Base-by-base conservation (phyloP, 345 rosid genomes). In the Jatropha curcas region DNA sequence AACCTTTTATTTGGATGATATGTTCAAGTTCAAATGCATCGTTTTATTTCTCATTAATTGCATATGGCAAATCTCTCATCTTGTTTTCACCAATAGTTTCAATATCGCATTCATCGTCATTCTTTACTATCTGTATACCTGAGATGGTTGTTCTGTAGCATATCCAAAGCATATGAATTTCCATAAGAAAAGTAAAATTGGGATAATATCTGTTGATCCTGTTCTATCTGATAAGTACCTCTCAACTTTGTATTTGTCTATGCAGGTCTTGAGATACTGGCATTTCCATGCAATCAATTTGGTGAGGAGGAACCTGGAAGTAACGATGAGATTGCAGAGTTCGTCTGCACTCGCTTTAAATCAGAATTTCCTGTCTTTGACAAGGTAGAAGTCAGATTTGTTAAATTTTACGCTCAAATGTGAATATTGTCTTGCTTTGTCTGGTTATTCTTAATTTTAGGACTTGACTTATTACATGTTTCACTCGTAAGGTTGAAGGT, bases 221-320 rank as follows among this genome's bases (percentile, higher is more conserved):
- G 8, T 28, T 30, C 56, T 13, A 6, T 20, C 24, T 34, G 22
- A 12, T 4, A 45, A 16, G 12, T 24, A 59, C 19, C 58, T 48
- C 72, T 57, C 30, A 30, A 41, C 33, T 35, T 60, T 37, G 11
- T 43, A 41, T 27, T 28, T 56, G 13, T 58, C 65, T 4, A 28
- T 67, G 58, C 71, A 78, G 82, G 82, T 16, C 60, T 78, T 17
- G 71, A 78, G 41, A 69, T 78, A 57, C 27, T 78, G 67, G 82
- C 77, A 70, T 78, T 78, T 58, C 82, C 82, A 1, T 78, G 82
- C 78, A 78, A 78, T 74, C 82, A 78, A 70, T 78, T 78, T 78
- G 82, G 74, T 14, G 75, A 63, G 4, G 78, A 78, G 59, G 82
- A 78, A 74, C 82, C 82, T 1, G 82, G 82, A 63, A 78, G 67